Conservation (phyloP, 2,329 filamentous ascomycete species). For the Alternaria tenuissima region DNA sequence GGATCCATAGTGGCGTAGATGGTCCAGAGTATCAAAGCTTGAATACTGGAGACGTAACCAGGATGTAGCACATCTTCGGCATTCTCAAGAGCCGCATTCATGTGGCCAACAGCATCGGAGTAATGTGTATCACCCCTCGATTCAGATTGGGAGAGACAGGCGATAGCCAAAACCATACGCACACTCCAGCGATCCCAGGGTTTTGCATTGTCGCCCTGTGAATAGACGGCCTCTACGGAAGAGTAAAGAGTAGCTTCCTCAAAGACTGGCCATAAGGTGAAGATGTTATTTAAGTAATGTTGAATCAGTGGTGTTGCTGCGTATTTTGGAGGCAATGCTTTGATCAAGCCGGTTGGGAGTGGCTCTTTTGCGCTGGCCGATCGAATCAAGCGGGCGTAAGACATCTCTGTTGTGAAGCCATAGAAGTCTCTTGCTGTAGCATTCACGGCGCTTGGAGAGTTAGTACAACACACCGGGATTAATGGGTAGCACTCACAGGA, state of each 20-base stretch:
- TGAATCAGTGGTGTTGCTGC: slow-evolving; percentile 75
- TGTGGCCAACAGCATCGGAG: slow-evolving; percentile 66
- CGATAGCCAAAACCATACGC: slow-evolving; percentile 88
- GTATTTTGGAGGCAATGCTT: slow-evolving; percentile 74
- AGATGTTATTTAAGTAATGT: slow-evolving; percentile 85
- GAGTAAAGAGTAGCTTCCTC: slow-evolving; percentile 79
- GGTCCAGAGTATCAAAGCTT: slow-evolving; percentile 84
- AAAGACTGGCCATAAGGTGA: slow-evolving; percentile 82
- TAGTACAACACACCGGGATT: slow-evolving; percentile 2
- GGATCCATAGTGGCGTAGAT: slow-evolving; percentile 92
- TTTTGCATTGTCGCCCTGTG: slow-evolving; percentile 68
- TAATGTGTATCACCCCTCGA: slow-evolving; percentile 70
- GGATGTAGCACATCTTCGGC: slow-evolving; percentile 86
- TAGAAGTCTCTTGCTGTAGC: slow-evolving; percentile 95
- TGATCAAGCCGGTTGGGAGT: slow-evolving; percentile 67
- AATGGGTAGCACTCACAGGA: slow-evolving; percentile 67
- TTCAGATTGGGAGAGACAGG: slow-evolving; percentile 76
- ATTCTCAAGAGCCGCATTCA: slow-evolving; percentile 74
- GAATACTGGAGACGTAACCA: slow-evolving; percentile 84
- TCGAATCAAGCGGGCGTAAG: slow-evolving; percentile 86
- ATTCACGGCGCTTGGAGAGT: slow-evolving; percentile 76
- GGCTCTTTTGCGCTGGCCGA: slow-evolving; percentile 80
- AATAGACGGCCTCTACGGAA: slow-evolving; percentile 83
- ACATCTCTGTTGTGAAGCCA: slow-evolving; percentile 86
- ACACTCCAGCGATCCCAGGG: slow-evolving; percentile 83